phyloP scores from a whole-genome alignment of 441 rosid genomes.

The Oxalis stricta region DNA sequence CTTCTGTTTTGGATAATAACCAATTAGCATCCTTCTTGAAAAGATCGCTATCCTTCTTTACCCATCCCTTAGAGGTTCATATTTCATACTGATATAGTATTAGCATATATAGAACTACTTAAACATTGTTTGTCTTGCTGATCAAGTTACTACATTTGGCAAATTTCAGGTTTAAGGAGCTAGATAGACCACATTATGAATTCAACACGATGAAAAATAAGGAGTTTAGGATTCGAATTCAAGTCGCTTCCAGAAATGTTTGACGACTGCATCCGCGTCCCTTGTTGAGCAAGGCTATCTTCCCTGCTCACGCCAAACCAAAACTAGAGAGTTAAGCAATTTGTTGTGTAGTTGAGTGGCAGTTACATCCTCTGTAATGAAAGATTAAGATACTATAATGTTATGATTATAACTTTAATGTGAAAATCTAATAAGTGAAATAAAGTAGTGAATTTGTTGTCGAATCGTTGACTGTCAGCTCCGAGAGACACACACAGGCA shows the following conservation, averaged over 20 bases:
- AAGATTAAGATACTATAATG: too few relatives aligned
- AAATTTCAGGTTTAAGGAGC: conserved; percentile 37
- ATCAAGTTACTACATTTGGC: not conserved
- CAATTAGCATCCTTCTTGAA: conserved; percentile 41
- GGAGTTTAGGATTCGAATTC: conserved; percentile 49
- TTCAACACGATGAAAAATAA: conserved; percentile 45
- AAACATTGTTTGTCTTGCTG: not conserved
- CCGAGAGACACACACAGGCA: too few relatives aligned
- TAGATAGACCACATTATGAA: conserved; percentile 41
- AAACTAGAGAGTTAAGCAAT: too few relatives aligned
- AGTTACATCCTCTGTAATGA: too few relatives aligned
- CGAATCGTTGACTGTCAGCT: too few relatives aligned
- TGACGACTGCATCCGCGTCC: conserved; percentile 58
- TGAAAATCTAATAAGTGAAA: too few relatives aligned
- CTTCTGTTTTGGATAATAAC: conserved; percentile 34
- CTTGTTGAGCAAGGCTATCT: conserved; percentile 48
- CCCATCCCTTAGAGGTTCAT: conserved; percentile 42
- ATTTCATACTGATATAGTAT: not conserved
- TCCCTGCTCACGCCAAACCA: too few relatives aligned
- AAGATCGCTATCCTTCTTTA: conserved; percentile 41
- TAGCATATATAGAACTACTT: too few relatives aligned
- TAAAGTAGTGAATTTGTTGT: too few relatives aligned
- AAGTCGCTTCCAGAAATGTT: conserved; percentile 62
- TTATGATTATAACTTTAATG: too few relatives aligned
- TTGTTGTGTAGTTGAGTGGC: too few relatives aligned